These are phyloP conservation scores for Scedosporium aurantiacum DNA, from an alignment of 2,329 filamentous ascomycete genomes.

Conservation along the genomic window DNA sequence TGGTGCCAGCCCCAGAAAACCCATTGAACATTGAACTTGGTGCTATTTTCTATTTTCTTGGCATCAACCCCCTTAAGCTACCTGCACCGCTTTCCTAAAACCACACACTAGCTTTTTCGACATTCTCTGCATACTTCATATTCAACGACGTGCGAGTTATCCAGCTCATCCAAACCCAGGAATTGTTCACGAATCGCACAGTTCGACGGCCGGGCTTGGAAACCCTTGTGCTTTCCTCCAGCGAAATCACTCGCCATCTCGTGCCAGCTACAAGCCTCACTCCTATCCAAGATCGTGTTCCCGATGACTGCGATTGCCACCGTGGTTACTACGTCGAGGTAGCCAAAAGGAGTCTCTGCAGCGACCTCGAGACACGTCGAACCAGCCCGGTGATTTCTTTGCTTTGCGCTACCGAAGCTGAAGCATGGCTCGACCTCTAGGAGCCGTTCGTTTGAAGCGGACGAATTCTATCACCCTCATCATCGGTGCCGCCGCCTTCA, in stretches of 20 bases:
- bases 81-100: not conserved
- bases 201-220: not conserved
- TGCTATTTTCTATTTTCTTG: constrained; percentile 1
- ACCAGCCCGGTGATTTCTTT: not conserved
- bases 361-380: not conserved
- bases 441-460: constrained; percentile 63
- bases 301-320: not conserved
- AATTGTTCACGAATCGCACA: not conserved
- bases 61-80: constrained; percentile 3
- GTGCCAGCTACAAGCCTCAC: not conserved
- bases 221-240: not conserved
- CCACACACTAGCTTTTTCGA: not conserved
- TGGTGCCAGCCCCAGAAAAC: not conserved
- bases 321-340: not conserved
- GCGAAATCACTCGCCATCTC: not conserved
- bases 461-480: constrained; percentile 64
- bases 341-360: not conserved
- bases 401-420: not conserved
- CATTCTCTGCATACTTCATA: not conserved
- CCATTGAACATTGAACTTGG: not conserved
- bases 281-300: not conserved
- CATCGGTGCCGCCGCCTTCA: constrained; percentile 59
- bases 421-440: constrained; percentile 45
- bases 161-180: not conserved
- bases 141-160: not conserved